Evolutionary conservation across 2,329 filamentous ascomycete species (phyloP).

Genomic region (Neonectria coccinea): DNA sequence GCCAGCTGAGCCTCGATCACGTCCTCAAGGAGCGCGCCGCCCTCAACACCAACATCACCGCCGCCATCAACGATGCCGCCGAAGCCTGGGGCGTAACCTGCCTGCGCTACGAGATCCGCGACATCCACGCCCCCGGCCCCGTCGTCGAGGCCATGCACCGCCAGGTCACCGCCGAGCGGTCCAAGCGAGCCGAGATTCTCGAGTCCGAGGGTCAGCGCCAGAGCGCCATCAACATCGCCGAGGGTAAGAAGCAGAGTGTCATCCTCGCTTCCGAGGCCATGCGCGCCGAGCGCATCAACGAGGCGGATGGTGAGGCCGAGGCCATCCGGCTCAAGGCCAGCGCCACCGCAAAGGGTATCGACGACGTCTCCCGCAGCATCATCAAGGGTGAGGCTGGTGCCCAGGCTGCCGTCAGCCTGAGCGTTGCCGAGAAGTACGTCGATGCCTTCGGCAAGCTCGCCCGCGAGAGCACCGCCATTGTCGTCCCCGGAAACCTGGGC

Average conservation of each 20-base stretch:
- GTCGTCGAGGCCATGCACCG: conserved; percentile 99
- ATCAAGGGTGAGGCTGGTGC: conserved; percentile 78
- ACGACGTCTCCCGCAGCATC: conserved; percentile 84
- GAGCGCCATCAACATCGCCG: conserved; percentile 98
- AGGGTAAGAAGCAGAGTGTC: conserved; percentile 96
- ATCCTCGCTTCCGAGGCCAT: conserved; percentile 95
- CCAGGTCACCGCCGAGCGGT: conserved; percentile 96
- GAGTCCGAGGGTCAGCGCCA: conserved; percentile 97
- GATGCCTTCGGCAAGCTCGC: conserved; percentile 93
- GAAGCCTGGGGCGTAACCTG: conserved; percentile 97
- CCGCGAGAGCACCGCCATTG: conserved; percentile 93
- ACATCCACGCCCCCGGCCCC: conserved; percentile 94
- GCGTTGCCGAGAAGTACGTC: conserved; percentile 97
- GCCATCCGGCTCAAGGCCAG: conserved; percentile 88
- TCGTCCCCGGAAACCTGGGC: conserved; percentile 96
- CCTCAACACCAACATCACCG: conserved; percentile 98
- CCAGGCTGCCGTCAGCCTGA: conserved; percentile 85
- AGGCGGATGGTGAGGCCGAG: conserved; percentile 91
- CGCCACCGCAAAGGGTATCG: conserved; percentile 89
- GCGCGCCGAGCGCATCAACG: conserved; percentile 91
- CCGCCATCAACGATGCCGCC: conserved; percentile 97
- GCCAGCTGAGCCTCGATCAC: conserved; percentile 94
- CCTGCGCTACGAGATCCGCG: conserved; percentile 95
- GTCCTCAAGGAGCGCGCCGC: conserved; percentile 97
- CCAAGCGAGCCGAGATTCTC: conserved; percentile 96